A percentile compares a stretch with the other conserved stretches of the same genome.
phyloP scores from a whole-genome alignment of 257 asterid genomes.

The Striga asiatica region DNA sequence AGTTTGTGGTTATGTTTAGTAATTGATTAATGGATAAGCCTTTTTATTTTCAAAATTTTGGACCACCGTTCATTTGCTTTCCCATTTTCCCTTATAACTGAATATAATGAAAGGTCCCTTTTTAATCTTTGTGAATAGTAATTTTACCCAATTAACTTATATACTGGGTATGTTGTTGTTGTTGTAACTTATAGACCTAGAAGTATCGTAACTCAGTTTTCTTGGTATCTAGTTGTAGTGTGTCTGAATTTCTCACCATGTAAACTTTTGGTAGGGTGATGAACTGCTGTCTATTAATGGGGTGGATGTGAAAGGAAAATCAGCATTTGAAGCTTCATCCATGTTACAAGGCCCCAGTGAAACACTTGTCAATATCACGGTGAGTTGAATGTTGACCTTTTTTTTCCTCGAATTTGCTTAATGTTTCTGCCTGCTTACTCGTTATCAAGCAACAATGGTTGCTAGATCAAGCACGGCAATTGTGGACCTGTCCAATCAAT shows the following conservation, averaged over 20 bases:
- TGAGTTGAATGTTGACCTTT: slow-evolving; percentile 21
- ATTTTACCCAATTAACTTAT: not conserved
- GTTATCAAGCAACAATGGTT: slow-evolving; percentile 15
- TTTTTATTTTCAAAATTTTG: not conserved
- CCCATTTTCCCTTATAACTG: not conserved
- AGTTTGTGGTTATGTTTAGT: no score
- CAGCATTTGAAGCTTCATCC: slow-evolving; percentile 90
- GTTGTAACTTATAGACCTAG: slow-evolving; percentile 7
- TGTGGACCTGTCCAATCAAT: slow-evolving; percentile 83
- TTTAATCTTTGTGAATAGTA: slow-evolving; percentile 1
- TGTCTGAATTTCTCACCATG: slow-evolving; percentile 4
- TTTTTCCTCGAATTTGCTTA: slow-evolving; percentile 12
- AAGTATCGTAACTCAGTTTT: not conserved
- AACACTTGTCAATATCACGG: slow-evolving; percentile 73
- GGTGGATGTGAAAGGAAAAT: slow-evolving; percentile 72
- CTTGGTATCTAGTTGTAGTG: slow-evolving; percentile 2
- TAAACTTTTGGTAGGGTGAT: slow-evolving; percentile 58
- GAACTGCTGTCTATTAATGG: slow-evolving; percentile 77
- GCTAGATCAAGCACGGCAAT: slow-evolving; percentile 86
- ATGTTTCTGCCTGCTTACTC: slow-evolving; percentile 16
- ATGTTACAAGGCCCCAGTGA: slow-evolving; percentile 84
- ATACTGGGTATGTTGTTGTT: no score
- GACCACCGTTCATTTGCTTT: not conserved
- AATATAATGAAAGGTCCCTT: slow-evolving; percentile 7
- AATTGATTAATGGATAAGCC: no score